Evolutionary conservation across 352 stramenopile genomes (phyloP).

Genomic region (Hyaloperonospora brassicae): DNA sequence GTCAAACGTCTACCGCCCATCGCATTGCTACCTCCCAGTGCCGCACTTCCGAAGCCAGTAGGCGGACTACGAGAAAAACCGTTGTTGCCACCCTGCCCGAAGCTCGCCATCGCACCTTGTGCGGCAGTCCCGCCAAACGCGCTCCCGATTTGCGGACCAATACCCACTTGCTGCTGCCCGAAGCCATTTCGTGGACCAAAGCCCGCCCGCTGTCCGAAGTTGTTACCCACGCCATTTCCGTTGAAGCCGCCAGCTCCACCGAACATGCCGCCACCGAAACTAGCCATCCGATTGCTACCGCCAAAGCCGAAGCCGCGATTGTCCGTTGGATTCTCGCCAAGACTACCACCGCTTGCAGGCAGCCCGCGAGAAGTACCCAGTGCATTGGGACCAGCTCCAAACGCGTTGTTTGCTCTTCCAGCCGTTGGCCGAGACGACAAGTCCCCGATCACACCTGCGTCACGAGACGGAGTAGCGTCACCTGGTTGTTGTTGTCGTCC

Average conservation of each 20-base stretch:
- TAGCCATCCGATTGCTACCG: conserved; percentile 9
- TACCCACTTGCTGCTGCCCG: conserved; percentile 7
- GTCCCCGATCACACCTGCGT: not conserved
- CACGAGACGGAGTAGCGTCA: conserved; percentile 2
- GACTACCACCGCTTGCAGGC: not conserved
- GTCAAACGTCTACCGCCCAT: conserved; percentile 12
- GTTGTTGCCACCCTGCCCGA: conserved; percentile 11
- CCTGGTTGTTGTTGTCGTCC: conserved; percentile 6
- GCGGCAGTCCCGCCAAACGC: conserved; percentile 5
- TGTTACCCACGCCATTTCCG: conserved; percentile 4
- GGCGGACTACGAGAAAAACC: conserved; percentile 2
- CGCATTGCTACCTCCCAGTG: conserved; percentile 2
- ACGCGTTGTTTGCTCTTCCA: conserved; percentile 2
- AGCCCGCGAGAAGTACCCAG: conserved; percentile 2
- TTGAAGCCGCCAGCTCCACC: conserved; percentile 2
- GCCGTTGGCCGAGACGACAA: not conserved
- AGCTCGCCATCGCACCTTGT: conserved; percentile 9
- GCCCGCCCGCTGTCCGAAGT: conserved; percentile 1
- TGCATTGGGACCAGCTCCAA: conserved; percentile 5
- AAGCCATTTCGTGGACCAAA: conserved; percentile 6
- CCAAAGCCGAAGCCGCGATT: conserved; percentile 3
- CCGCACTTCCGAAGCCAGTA: conserved; percentile 6
- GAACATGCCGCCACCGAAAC: conserved; percentile 9
- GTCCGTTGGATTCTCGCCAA: conserved; percentile 7
- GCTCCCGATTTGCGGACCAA: conserved; percentile 11